Evolutionary conservation across 2,329 filamentous ascomycete genomes (phyloP).

Genomic region (Stachybotrys chlorohalonatus): DNA sequence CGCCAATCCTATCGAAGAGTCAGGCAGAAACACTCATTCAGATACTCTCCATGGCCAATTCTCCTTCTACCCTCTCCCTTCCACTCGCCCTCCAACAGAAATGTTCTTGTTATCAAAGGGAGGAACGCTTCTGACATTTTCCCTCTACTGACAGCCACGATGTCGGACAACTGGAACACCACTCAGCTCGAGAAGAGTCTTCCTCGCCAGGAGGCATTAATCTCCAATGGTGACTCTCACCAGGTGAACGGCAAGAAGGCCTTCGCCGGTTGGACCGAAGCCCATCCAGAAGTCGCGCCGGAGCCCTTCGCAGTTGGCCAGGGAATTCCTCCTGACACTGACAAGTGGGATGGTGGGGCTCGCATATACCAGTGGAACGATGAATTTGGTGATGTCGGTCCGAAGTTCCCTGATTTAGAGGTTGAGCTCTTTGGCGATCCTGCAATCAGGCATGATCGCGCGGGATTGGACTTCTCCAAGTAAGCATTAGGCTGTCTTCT

Average conservation of each 20-base stretch:
- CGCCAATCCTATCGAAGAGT: no score
- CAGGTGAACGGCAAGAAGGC: constrained; percentile 4
- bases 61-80: background rate
- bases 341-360: constrained; percentile 24
- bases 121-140: background rate
- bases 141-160: background rate
- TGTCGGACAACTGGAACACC: constrained; percentile 8
- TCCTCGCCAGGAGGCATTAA: background rate
- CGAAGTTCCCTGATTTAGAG: constrained; percentile 62
- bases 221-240: background rate
- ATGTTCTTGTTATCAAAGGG: background rate
- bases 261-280: background rate
- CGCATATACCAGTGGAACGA: constrained; percentile 74
- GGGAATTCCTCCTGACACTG: background rate
- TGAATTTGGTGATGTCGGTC: constrained; percentile 79
- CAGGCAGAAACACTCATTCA: no score
- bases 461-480: constrained; percentile 56
- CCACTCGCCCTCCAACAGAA: background rate
- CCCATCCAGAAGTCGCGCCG: constrained; percentile 28
- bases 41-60: no score
- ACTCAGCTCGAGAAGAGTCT: constrained; percentile 1
- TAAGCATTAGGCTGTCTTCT: constrained; percentile 27
- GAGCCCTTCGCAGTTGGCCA: background rate
- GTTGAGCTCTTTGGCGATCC: constrained; percentile 60
- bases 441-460: constrained; percentile 33